phyloP scores from a whole-genome alignment of 2,329 filamentous ascomycete species.

The Simplicillium aogashimaense region DNA sequence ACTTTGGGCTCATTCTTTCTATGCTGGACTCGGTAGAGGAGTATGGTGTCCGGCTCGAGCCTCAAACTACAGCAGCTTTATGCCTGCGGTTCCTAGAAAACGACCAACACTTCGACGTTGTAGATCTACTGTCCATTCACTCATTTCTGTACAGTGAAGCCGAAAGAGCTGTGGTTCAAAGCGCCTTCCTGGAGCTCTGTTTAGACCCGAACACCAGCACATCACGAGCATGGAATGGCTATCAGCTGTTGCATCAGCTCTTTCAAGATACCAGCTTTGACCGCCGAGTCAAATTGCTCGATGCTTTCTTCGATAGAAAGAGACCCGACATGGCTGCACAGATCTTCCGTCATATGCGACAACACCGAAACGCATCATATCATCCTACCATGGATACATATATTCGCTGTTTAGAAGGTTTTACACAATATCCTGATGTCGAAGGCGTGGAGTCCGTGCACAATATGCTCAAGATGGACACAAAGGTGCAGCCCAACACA shows the following conservation, averaged over 20 bases:
- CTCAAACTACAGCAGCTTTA: slow-evolving; percentile 65
- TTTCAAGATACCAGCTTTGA: slow-evolving; percentile 57
- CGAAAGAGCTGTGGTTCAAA: slow-evolving; percentile 58
- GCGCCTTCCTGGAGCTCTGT: slow-evolving; percentile 59
- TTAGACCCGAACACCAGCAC: slow-evolving; percentile 52
- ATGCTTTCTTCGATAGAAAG: slow-evolving; percentile 65
- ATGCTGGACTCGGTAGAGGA: slow-evolving; percentile 66
- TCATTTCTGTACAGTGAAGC: slow-evolving; percentile 58
- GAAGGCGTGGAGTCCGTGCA: slow-evolving; percentile 68
- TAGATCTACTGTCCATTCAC: slow-evolving; percentile 72
- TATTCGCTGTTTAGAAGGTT: slow-evolving; percentile 64
- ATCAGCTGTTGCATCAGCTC: slow-evolving; percentile 55
- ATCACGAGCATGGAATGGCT: slow-evolving; percentile 53
- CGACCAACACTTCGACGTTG: slow-evolving; percentile 68
- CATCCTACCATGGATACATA: slow-evolving; percentile 70
- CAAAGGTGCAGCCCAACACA: slow-evolving; percentile 67
- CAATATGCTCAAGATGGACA: slow-evolving; percentile 91
- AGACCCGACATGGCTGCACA: slow-evolving; percentile 77
- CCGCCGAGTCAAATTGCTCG: slow-evolving; percentile 65
- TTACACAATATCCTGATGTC: slow-evolving; percentile 43
- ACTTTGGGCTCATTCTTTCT: slow-evolving; percentile 62
- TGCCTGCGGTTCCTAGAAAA: slow-evolving; percentile 64
- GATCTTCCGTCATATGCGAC: slow-evolving; percentile 91
- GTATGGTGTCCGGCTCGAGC: slow-evolving; percentile 57
- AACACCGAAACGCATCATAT: slow-evolving; percentile 50